Conservation (phyloP, 768 basidiomycete genomes). For the Hydnomerulius pinastri region DNA sequence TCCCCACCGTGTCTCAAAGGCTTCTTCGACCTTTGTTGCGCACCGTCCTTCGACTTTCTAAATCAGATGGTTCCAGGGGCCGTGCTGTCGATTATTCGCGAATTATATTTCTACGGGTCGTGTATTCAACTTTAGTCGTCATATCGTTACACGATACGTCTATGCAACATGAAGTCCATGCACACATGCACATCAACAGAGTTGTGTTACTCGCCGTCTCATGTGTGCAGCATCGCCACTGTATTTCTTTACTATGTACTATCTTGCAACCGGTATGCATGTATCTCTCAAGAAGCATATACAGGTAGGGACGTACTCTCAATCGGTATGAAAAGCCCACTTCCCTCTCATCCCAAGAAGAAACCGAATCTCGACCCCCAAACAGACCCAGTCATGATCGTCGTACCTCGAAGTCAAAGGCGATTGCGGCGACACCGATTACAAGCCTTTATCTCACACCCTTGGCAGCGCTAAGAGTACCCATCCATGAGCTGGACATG, state of each 20-base stretch:
- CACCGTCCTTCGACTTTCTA: conserved; percentile 75
- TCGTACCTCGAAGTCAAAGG: conserved; percentile 15
- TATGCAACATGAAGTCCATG: conserved; percentile 19
- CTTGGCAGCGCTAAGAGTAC: conserved; percentile 31
- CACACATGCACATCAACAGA: conserved; percentile 1
- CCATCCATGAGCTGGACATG: neutral
- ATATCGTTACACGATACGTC: conserved; percentile 2
- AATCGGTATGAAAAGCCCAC: too few species aligned
- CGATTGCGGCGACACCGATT: conserved; percentile 40
- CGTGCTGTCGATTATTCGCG: neutral
- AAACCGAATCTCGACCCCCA: neutral
- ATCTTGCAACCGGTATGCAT: neutral
- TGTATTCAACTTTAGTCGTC: conserved; percentile 15
- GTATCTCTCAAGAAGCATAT: neutral
- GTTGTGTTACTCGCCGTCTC: too few species aligned
- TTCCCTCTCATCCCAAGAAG: too few species aligned
- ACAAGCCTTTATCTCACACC: conserved; percentile 37
- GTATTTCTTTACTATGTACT: neutral
- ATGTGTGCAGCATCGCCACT: too few species aligned
- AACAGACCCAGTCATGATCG: neutral
- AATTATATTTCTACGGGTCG: conserved; percentile 9
- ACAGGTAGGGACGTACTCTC: neutral
- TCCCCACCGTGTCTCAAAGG: conserved; percentile 83
- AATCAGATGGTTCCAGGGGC: conserved; percentile 6
- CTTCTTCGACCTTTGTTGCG: conserved; percentile 79